Evolutionary conservation across 2,329 filamentous ascomycete species (phyloP).

Genomic region (Pestalotiopsis fici): DNA sequence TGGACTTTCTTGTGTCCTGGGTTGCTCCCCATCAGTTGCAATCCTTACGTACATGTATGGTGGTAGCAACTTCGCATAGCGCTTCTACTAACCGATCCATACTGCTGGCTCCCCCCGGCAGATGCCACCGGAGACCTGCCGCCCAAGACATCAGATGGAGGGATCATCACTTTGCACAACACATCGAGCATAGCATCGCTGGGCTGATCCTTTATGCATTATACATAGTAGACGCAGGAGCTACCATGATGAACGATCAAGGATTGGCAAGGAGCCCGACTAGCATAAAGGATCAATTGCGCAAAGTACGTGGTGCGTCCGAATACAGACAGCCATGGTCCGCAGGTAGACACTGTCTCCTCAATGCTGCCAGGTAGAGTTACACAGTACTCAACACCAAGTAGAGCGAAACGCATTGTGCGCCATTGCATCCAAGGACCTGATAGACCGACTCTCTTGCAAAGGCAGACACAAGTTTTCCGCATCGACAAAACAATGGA

Average conservation of each 20-base stretch:
- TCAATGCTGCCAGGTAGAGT: background rate
- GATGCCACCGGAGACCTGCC: too few species aligned
- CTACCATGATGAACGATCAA: background rate
- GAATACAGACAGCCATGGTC: background rate
- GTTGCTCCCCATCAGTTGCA: too few species aligned
- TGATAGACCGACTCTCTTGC: too few species aligned
- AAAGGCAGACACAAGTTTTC: too few species aligned
- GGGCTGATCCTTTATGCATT: background rate
- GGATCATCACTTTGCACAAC: background rate
- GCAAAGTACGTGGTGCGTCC: background rate
- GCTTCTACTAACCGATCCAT: too few species aligned
- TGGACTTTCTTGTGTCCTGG: background rate
- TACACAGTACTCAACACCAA: too few species aligned
- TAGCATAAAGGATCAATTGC: background rate
- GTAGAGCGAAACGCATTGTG: too few species aligned
- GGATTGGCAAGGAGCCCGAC: background rate
- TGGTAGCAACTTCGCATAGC: too few species aligned
- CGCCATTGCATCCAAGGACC: too few species aligned
- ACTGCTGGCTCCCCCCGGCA: too few species aligned
- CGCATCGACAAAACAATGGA: background rate
- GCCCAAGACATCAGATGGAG: too few species aligned
- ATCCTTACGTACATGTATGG: too few species aligned
- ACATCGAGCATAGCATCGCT: background rate
- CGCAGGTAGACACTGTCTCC: background rate
- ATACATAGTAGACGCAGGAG: background rate